These are phyloP conservation scores for Naganishia vaughanmartiniae DNA, from an alignment of 768 basidiomycete species.

Conservation along the genomic window DNA sequence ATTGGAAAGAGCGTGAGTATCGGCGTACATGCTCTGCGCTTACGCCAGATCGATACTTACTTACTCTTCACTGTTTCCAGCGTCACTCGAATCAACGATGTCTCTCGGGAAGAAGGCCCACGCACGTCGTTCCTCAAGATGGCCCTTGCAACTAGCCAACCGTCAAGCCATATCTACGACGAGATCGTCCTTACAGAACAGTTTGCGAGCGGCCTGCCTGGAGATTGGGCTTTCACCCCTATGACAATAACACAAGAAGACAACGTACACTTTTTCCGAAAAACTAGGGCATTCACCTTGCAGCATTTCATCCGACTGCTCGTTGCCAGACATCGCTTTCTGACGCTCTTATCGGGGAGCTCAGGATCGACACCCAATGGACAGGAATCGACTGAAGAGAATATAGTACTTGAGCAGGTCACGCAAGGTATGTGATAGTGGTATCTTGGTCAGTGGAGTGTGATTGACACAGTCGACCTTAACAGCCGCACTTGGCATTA, in stretches of 20 bases:
- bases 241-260: slow-evolving; percentile 29
- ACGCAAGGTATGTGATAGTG: not conserved
- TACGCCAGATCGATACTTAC: not conserved
- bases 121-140: slow-evolving; percentile 4
- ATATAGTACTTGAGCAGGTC: not conserved
- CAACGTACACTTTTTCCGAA: slow-evolving; percentile 35
- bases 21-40: not conserved
- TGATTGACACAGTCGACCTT: not conserved
- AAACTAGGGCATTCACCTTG: slow-evolving; percentile 34
- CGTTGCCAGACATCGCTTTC: slow-evolving; percentile 30
- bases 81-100: slow-evolving; percentile 32
- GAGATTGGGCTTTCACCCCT: slow-evolving; percentile 35
- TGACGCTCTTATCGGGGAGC: slow-evolving; percentile 18
- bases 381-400: not conserved
- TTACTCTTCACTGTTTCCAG: slow-evolving; percentile 7
- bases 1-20: slow-evolving; percentile 34
- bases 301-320: slow-evolving; percentile 34
- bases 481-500: slow-evolving; percentile 34
- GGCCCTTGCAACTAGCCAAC: not conserved
- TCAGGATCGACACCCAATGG: not conserved
- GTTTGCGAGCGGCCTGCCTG: slow-evolving; percentile 32
- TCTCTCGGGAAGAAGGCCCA: not conserved
- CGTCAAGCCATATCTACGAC: slow-evolving; percentile 4
- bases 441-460: not conserved
- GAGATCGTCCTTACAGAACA: slow-evolving; percentile 28